phyloP scores from a whole-genome alignment of 2,329 filamentous ascomycete species.

The Trichophyton verrucosum region DNA sequence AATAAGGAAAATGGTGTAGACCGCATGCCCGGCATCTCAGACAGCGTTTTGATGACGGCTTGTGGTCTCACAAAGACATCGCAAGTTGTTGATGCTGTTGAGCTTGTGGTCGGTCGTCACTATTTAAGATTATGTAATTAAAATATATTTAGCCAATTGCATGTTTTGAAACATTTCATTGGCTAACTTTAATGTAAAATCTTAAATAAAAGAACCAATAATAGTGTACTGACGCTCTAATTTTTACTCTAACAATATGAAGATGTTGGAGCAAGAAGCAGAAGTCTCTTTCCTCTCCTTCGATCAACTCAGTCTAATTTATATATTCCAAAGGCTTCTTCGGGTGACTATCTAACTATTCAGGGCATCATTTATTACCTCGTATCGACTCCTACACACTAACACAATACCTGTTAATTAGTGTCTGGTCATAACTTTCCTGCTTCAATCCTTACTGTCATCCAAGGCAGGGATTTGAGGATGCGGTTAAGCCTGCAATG shows the following conservation, averaged over 20 bases:
- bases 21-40: conserved; percentile 1
- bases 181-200: too few species aligned
- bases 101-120: too few species aligned
- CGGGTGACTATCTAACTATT: too few species aligned
- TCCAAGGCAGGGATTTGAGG: neutral
- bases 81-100: neutral
- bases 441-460: neutral
- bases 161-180: too few species aligned
- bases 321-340: too few species aligned
- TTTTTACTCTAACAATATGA: too few species aligned
- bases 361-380: neutral
- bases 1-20: neutral
- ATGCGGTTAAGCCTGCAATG: neutral
- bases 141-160: too few species aligned
- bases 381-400: neutral
- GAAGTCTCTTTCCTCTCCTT: neutral
- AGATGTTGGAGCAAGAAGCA: neutral
- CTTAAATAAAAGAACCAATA: too few species aligned
- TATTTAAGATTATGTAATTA: neutral
- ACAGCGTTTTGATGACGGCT: neutral
- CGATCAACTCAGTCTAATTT: neutral
- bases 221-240: too few species aligned
- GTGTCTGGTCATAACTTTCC: neutral
- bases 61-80: neutral
- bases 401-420: neutral